phyloP scores from a whole-genome alignment of 192 early-diverging fungal species.

The Endogone sp. region DNA sequence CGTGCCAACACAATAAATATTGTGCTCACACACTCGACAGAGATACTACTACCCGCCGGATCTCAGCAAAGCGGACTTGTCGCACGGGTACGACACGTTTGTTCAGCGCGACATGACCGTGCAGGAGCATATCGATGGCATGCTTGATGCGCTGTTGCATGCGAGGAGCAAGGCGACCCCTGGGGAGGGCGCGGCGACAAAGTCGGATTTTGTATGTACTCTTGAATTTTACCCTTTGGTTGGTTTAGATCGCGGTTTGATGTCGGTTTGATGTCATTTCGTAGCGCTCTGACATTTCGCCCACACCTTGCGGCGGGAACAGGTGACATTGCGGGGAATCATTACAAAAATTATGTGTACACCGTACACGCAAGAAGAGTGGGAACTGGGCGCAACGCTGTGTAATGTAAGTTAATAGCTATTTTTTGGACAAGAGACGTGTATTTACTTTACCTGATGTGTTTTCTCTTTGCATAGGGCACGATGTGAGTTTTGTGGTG shows the following conservation, averaged over 20 bases:
- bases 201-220: constrained; percentile 27
- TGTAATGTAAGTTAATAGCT: constrained; percentile 42
- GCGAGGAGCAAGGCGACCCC: constrained; percentile 3
- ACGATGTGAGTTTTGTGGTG: constrained; percentile 6
- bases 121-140: constrained; percentile 78
- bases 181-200: constrained; percentile 2
- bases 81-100: constrained; percentile 65
- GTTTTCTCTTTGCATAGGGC: constrained; percentile 11
- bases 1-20: constrained; percentile 5
- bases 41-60: constrained; percentile 54
- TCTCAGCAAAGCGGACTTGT: constrained; percentile 45
- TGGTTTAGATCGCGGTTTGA: constrained; percentile 15
- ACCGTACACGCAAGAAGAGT: constrained; percentile 76
- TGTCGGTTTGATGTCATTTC: constrained; percentile 11
- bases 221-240: background rate
- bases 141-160: constrained; percentile 61
- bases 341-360: constrained; percentile 83
- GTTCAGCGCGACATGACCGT: constrained; percentile 52
- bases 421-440: background rate
- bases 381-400: constrained; percentile 76
- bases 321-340: constrained; percentile 83
- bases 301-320: background rate
- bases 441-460: background rate
- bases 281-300: too few relatives aligned
- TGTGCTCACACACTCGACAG: constrained; percentile 18